A percentile compares a stretch with the other conserved stretches of the same genome.
Conservation (phyloP, 306 rosid genomes). For the Ziziphus jujuba region DNA sequence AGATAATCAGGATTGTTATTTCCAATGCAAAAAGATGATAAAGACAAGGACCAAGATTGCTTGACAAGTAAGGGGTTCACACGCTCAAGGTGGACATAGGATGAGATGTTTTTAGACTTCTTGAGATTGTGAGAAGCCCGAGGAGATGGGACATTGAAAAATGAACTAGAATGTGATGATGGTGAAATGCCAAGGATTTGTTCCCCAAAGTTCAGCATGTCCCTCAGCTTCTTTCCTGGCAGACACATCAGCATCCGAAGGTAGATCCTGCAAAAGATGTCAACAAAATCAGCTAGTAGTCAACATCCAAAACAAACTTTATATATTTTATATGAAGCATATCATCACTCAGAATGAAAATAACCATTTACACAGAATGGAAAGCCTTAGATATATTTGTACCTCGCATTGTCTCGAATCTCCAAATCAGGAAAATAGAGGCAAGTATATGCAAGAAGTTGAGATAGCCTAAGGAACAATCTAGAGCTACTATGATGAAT, state of each 20-base stretch:
- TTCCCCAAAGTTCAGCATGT: slow-evolving; percentile 71
- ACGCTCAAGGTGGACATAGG: slow-evolving; percentile 78
- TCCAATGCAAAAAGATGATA: slow-evolving; percentile 59
- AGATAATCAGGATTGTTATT: slow-evolving; percentile 47
- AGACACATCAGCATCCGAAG: slow-evolving; percentile 82
- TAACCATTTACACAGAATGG: too few species aligned
- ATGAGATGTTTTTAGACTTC: slow-evolving; percentile 55
- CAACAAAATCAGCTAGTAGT: slow-evolving; percentile 4
- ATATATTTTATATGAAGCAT: too few species aligned
- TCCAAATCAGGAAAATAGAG: slow-evolving; percentile 93
- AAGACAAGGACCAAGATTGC: slow-evolving; percentile 90
- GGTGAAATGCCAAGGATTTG: slow-evolving; percentile 64
- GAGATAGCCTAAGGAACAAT: slow-evolving; percentile 83
- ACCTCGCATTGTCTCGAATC: slow-evolving; percentile 97
- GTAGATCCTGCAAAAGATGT: slow-evolving; percentile 67
- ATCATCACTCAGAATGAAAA: too few species aligned
- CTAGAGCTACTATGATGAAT: slow-evolving; percentile 85
- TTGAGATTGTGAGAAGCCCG: slow-evolving; percentile 64
- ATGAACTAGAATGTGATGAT: slow-evolving; percentile 62
- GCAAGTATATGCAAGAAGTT: slow-evolving; percentile 73
- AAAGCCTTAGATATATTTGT: too few species aligned
- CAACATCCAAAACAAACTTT: background rate
- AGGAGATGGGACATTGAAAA: slow-evolving; percentile 72
- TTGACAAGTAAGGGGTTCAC: slow-evolving; percentile 64
- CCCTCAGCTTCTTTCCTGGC: slow-evolving; percentile 92